These are phyloP conservation scores for Globisporangium nunn DNA, from an alignment of 352 stramenopile species.

Conservation along the genomic window DNA sequence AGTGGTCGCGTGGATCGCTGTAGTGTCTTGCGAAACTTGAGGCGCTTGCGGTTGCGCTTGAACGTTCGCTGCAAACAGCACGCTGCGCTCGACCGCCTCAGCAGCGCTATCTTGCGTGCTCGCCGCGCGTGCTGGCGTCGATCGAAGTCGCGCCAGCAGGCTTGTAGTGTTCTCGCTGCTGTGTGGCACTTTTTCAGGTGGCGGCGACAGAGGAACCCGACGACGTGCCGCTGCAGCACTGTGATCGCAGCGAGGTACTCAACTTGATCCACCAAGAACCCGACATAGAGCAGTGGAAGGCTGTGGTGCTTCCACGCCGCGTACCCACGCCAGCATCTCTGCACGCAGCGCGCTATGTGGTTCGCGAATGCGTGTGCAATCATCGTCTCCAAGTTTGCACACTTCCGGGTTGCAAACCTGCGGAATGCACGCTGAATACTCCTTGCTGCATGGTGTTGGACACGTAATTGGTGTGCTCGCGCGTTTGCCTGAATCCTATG, in stretches of 20 bases:
- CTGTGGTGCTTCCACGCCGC: constrained; percentile 18
- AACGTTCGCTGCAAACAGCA: constrained; percentile 48
- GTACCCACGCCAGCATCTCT: constrained; percentile 24
- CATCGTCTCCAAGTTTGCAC: background rate
- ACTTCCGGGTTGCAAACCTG: background rate
- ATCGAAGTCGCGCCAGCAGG: constrained; percentile 20
- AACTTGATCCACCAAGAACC: constrained; percentile 30
- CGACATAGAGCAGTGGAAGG: constrained; percentile 17
- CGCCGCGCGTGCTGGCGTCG: constrained; percentile 12
- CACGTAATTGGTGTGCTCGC: background rate
- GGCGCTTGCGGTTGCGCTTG: constrained; percentile 19
- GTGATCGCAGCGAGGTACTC: constrained; percentile 34
- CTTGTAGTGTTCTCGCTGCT: constrained; percentile 28
- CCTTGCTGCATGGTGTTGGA: background rate
- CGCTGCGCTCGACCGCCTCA: constrained; percentile 28
- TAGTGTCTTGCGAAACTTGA: constrained; percentile 23
- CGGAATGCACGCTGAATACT: background rate
- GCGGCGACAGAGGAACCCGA: constrained; percentile 36
- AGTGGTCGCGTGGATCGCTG: constrained; percentile 31
- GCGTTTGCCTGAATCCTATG: constrained; percentile 18
- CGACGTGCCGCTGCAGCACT: constrained; percentile 35
- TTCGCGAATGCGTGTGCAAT: constrained; percentile 7
- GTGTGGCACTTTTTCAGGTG: constrained; percentile 19
- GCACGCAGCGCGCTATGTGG: constrained; percentile 20
- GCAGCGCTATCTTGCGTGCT: constrained; percentile 17